A percentile compares a stretch with the other conserved stretches of the same genome.
Evolutionary conservation across 2,329 filamentous ascomycete species (phyloP).

Genomic region (Alternaria dauci): DNA sequence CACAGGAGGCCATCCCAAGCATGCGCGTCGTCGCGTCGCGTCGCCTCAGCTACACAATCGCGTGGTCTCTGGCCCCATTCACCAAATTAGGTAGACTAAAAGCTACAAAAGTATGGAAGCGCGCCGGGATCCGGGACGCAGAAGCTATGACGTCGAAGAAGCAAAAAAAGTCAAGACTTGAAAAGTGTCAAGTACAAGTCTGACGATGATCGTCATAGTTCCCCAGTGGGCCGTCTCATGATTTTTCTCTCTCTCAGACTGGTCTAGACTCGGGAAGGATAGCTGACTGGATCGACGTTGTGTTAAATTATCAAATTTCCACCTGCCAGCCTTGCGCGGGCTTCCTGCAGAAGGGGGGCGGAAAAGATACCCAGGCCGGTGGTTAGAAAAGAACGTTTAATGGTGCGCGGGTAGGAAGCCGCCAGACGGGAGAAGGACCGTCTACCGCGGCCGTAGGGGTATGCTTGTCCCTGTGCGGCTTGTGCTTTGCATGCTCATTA

Average conservation of each 20-base stretch:
- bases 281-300: background rate
- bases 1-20: background rate
- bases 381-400: slow-evolving; percentile 29
- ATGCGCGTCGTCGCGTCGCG: background rate
- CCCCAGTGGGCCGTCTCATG: background rate
- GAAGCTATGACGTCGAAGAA: slow-evolving; percentile 3
- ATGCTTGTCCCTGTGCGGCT: slow-evolving; percentile 22
- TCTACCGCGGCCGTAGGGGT: slow-evolving; percentile 27
- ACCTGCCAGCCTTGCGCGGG: background rate
- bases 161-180: background rate
- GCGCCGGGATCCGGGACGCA: background rate
- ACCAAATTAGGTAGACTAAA: background rate
- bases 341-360: background rate
- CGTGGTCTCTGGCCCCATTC: background rate
- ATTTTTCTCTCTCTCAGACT: background rate
- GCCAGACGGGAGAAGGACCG: slow-evolving; percentile 28
- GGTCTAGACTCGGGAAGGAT: slow-evolving; percentile 4
- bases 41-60: background rate
- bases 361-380: slow-evolving; percentile 23
- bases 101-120: background rate
- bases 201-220: background rate
- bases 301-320: slow-evolving; percentile 6
- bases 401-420: slow-evolving; percentile 24
- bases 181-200: background rate
- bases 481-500: slow-evolving; percentile 17